Base-by-base conservation (phyloP, 2,329 filamentous ascomycete genomes). In the Fusarium newnesense region DNA sequence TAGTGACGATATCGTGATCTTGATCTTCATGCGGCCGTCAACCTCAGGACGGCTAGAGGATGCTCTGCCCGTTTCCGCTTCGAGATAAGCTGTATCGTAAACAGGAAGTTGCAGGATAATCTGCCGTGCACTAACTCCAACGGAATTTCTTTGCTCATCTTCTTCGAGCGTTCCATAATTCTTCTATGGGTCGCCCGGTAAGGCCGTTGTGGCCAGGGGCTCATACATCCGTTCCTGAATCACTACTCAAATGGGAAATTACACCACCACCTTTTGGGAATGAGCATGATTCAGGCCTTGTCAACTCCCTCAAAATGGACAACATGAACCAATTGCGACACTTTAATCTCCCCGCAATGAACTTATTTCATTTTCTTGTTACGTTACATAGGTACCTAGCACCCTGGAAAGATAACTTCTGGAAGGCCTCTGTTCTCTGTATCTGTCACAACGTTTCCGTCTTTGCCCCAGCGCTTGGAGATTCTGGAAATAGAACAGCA, bases 401-500 rank as follows among this genome's bases (percentile, higher is more conserved):
- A 61, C 47, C 66, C 62, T 50, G 57, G 59, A 30, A 54, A 40
- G 50, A 62, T 46, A 24, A 40, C 60, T 65, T 74, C 49, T 68
- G 52, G 67, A 58, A 64, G 54, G 28, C 15, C 54, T 58, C 30
- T 46, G n/a, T 19, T 16, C 10, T 58, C n/a, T 58, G 34, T 36
- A 39, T 64, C 62, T 70, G 26, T 34, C 60, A 53, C 60, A 60
- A 52, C 53, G 58, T 74, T 68, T 72, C 65, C 66, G 43, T 57
- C 58, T 53, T 73, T 47, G 26, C 66, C 60, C 69, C 63, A 50
- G 53, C 44, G 60, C 32, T 72, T 63, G 46, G 59, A 28, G 61
- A 18, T 70, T 64, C 76, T 76, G 65, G 75, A 77, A 77, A 77
- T 77, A 77, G 76, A 77, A 77, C 65, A 71, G 39, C 52, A 67